A percentile compares a stretch with the other conserved stretches of the same genome.
Conservation (phyloP, 2,329 filamentous ascomycete species). For the Blastomyces percursus region DNA sequence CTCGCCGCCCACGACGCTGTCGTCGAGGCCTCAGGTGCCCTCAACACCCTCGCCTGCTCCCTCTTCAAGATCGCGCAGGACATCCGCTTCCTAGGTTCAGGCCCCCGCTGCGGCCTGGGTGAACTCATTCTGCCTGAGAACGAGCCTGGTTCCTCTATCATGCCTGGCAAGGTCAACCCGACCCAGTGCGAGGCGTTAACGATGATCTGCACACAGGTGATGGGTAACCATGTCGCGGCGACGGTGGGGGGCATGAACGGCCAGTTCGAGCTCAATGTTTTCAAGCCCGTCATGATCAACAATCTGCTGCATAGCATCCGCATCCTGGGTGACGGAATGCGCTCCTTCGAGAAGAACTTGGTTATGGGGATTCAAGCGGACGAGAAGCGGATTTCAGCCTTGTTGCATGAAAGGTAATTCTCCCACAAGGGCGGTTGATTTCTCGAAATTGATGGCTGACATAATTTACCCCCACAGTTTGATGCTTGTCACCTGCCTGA, state of each 20-base stretch:
- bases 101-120: conserved; percentile 87
- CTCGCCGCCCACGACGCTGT: conserved; percentile 92
- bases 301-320: conserved; percentile 89
- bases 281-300: conserved; percentile 92
- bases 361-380: conserved; percentile 82
- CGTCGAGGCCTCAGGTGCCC: conserved; percentile 81
- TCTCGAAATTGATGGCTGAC: not conserved
- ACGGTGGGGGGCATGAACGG: conserved; percentile 95
- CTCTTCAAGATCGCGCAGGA: conserved; percentile 98
- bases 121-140: conserved; percentile 93
- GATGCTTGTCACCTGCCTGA: conserved; percentile 96
- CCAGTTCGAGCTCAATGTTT: conserved; percentile 98
- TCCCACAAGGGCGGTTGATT: not conserved
- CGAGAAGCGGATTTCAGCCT: conserved; percentile 77
- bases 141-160: conserved; percentile 94
- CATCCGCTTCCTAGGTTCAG: conserved; percentile 91
- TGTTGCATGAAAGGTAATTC: conserved; percentile 82
- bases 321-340: conserved; percentile 84
- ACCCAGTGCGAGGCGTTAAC: conserved; percentile 97
- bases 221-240: conserved; percentile 89
- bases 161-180: conserved; percentile 99
- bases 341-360: conserved; percentile 87
- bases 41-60: conserved; percentile 85
- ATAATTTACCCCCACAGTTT: conserved; percentile 44
- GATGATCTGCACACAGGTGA: conserved; percentile 95